Evolutionary conservation across 2,329 filamentous ascomycete genomes (phyloP).

Genomic region (Cyphellophora europaea): DNA sequence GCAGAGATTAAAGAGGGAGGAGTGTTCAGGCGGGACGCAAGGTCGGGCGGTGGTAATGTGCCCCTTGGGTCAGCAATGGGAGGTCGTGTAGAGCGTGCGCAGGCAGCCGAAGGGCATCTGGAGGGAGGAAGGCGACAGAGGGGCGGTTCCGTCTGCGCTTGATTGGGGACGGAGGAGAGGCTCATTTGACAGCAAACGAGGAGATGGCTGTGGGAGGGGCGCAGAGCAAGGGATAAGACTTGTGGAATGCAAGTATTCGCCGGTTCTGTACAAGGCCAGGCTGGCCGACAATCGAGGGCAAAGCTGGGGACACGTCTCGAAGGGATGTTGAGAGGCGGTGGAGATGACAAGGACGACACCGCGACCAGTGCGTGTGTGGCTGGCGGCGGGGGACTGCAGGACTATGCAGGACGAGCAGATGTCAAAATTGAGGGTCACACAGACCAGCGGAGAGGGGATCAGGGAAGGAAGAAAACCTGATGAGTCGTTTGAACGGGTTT

Average conservation of each 20-base stretch:
- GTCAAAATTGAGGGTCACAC: slow-evolving; percentile 6
- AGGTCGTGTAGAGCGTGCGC: slow-evolving; percentile 19
- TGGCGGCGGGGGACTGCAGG: too few relatives aligned
- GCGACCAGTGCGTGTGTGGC: neutral
- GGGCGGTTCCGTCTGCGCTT: too few relatives aligned
- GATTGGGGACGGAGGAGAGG: slow-evolving; percentile 9
- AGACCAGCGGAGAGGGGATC: slow-evolving; percentile 1
- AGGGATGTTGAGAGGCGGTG: too few relatives aligned
- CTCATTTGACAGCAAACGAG: slow-evolving; percentile 14
- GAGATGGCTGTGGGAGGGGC: neutral
- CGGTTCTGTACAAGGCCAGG: slow-evolving; percentile 17
- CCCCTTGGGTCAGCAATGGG: slow-evolving; percentile 20
- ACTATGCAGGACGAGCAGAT: too few relatives aligned
- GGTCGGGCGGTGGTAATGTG: slow-evolving; percentile 16
- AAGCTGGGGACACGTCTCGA: slow-evolving; percentile 10
- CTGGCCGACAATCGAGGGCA: too few relatives aligned
- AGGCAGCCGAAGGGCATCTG: slow-evolving; percentile 22
- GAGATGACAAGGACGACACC: too few relatives aligned
- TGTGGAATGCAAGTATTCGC: slow-evolving; percentile 18
- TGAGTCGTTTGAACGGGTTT: neutral
- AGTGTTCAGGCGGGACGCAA: slow-evolving; percentile 13
- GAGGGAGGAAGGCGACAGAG: slow-evolving; percentile 9
- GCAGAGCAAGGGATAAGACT: slow-evolving; percentile 19
- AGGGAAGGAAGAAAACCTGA: slow-evolving; percentile 1
- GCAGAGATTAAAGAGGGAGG: slow-evolving; percentile 16